phyloP scores from a whole-genome alignment of 2,329 filamentous ascomycete genomes.

The Orbilia blumenaviensis region DNA sequence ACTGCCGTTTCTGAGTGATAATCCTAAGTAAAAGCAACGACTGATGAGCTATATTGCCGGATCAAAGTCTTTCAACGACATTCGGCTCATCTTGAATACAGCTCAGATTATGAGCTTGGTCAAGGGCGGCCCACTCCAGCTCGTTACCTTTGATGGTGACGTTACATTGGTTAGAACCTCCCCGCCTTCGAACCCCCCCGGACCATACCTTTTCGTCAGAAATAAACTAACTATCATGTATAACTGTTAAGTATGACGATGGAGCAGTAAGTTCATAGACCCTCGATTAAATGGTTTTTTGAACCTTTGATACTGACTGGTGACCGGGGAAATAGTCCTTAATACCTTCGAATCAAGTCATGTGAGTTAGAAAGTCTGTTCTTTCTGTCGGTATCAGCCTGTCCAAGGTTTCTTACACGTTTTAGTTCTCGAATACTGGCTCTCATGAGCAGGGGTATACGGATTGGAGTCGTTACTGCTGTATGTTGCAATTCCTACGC shows the following conservation, averaged over 20 bases:
- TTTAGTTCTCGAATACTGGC: slow-evolving; percentile 66
- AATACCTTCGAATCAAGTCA: slow-evolving; percentile 52
- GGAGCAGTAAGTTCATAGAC: slow-evolving; percentile 61
- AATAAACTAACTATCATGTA: slow-evolving; percentile 64
- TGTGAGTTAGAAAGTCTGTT: slow-evolving; percentile 10
- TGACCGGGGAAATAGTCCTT: slow-evolving; percentile 19
- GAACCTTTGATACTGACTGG: background rate
- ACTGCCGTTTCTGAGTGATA: background rate
- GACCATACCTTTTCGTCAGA: slow-evolving; percentile 57
- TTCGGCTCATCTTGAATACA: slow-evolving; percentile 90
- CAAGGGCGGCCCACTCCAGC: slow-evolving; percentile 74
- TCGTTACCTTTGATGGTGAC: slow-evolving; percentile 97
- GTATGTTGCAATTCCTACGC: slow-evolving; percentile 12
- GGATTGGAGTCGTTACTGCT: slow-evolving; percentile 94
- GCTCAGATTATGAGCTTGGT: slow-evolving; percentile 94
- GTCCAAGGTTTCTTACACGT: background rate
- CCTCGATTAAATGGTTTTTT: background rate
- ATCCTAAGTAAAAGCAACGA: background rate
- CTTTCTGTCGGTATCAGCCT: no score
- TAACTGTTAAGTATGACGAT: slow-evolving; percentile 20
- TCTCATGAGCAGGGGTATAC: slow-evolving; percentile 79
- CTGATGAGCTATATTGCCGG: background rate
- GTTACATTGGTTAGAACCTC: slow-evolving; percentile 72
- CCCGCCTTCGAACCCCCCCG: background rate
- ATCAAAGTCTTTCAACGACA: slow-evolving; percentile 83